phyloP scores from a whole-genome alignment of 2,329 filamentous ascomycete genomes.

The Lizonia empirigonia region DNA sequence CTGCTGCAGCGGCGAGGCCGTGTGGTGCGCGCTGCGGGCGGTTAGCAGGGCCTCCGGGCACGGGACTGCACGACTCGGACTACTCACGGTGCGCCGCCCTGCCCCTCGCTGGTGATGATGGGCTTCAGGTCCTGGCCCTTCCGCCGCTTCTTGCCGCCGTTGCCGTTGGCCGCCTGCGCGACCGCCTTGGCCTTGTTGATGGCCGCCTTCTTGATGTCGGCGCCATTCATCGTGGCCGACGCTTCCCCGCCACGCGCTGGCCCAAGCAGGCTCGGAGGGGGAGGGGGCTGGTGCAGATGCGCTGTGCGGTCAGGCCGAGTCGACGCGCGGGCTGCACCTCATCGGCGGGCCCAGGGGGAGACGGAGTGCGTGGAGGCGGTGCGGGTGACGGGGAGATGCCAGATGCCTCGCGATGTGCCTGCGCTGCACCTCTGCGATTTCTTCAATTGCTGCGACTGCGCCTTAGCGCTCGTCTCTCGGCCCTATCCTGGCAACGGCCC shows the following conservation, averaged over 20 bases:
- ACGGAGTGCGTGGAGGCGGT: conserved; percentile 17
- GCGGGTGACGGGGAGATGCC: not conserved
- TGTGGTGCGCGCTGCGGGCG: conserved; percentile 53
- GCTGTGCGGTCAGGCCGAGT: conserved; percentile 12
- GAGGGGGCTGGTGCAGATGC: conserved; percentile 17
- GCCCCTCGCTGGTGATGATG: conserved; percentile 72
- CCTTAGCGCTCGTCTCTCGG: conserved; percentile 45
- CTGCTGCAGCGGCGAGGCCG: conserved; percentile 54
- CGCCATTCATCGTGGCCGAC: conserved; percentile 66
- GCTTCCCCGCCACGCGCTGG: conserved; percentile 41
- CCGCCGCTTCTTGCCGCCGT: conserved; percentile 72
- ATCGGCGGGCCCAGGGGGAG: conserved; percentile 8
- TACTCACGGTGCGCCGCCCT: conserved; percentile 47
- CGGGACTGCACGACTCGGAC: no score
- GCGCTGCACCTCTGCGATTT: conserved; percentile 29
- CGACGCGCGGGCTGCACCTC: conserved; percentile 11
- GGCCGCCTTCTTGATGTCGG: conserved; percentile 67
- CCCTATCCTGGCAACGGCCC: conserved; percentile 20
- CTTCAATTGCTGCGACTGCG: conserved; percentile 40
- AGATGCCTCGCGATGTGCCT: not conserved
- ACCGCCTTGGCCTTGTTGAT: conserved; percentile 71
- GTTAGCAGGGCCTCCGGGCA: conserved; percentile 3
- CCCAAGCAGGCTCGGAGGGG: conserved; percentile 22
- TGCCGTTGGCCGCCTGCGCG: conserved; percentile 62
- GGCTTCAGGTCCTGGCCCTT: conserved; percentile 74